Percentiles rank a stretch among this genome's conserved stretches.
Conservation (phyloP, 1,139 yeast genomes). For the Suhomyces bribrorum region DNA sequence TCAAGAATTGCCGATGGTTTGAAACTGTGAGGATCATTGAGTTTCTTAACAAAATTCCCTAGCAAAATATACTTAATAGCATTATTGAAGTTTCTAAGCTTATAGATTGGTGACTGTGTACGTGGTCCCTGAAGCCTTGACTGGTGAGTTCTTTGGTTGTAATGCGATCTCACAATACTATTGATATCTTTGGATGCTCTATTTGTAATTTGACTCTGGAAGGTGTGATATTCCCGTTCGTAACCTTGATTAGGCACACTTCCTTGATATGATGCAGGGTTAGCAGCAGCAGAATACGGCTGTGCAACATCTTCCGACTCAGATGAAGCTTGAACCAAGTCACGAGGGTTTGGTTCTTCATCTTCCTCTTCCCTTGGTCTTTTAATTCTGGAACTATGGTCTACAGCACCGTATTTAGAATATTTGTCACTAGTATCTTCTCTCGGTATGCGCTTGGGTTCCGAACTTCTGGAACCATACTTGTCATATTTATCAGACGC, state of each 20-base stretch:
- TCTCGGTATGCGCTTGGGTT: slow-evolving; percentile 3
- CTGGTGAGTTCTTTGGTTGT: slow-evolving; percentile 78
- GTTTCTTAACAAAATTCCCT: slow-evolving; percentile 56
- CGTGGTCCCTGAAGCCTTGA: slow-evolving; percentile 63
- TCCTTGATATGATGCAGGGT: slow-evolving; percentile 24
- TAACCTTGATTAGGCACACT: slow-evolving; percentile 7
- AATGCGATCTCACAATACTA: slow-evolving; percentile 74
- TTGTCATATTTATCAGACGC: slow-evolving; percentile 41
- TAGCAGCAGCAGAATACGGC: slow-evolving; percentile 36
- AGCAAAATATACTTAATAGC: slow-evolving; percentile 87
- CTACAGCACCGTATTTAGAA: slow-evolving; percentile 28
- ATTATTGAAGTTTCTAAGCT: slow-evolving; percentile 85
- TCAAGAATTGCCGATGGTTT: slow-evolving; percentile 56
- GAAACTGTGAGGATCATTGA: slow-evolving; percentile 37
- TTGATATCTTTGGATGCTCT: slow-evolving; percentile 44
- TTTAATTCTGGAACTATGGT: slow-evolving; percentile 9
- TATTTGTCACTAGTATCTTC: slow-evolving; percentile 22
- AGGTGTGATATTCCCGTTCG: slow-evolving; percentile 35
- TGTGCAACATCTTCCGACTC: slow-evolving; percentile 12
- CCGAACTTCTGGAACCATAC: slow-evolving; percentile 28
- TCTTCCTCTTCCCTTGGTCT: slow-evolving; percentile 19
- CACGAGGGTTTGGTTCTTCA: slow-evolving; percentile 13
- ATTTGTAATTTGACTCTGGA: slow-evolving; percentile 42
- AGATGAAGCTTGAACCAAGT: not conserved
- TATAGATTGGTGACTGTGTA: slow-evolving; percentile 78